phyloP scores from a whole-genome alignment of 1,284 basidiomycete species.

The Tilletiaria anomala region DNA sequence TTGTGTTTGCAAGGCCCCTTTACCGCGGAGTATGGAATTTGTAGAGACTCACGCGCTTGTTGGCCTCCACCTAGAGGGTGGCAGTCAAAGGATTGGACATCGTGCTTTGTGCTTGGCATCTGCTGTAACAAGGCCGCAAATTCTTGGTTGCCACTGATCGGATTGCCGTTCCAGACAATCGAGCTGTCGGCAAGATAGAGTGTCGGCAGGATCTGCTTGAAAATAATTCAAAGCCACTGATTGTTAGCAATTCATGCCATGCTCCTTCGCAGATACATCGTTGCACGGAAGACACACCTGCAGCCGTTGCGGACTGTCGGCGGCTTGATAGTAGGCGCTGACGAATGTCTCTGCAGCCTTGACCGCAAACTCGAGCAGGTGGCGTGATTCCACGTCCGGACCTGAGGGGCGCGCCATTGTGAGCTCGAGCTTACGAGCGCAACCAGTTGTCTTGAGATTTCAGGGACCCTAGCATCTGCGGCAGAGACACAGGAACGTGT shows the following conservation, averaged over 20 bases:
- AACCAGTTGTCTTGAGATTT: too few species aligned
- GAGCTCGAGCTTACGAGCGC: too few species aligned
- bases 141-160: slow-evolving; percentile 25
- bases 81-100: slow-evolving; percentile 30
- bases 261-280: too few species aligned
- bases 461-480: too few species aligned
- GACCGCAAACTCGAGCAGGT: slow-evolving; percentile 21
- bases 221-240: too few species aligned
- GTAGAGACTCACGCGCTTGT: slow-evolving; percentile 13
- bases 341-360: slow-evolving; percentile 36
- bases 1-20: too few species aligned
- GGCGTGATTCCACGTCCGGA: too few species aligned
- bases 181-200: slow-evolving; percentile 30
- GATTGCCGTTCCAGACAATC: slow-evolving; percentile 36
- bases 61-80: slow-evolving; percentile 23
- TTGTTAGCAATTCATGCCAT: too few species aligned
- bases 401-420: too few species aligned
- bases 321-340: slow-evolving; percentile 34
- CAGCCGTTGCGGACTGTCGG: slow-evolving; percentile 30
- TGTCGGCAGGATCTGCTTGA: slow-evolving; percentile 23
- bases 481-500: too few species aligned
- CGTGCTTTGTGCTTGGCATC: slow-evolving; percentile 33
- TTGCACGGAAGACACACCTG: slow-evolving; percentile 7
- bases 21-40: too few species aligned
- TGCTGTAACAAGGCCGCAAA: slow-evolving; percentile 21